Base-by-base conservation (phyloP, 139 green algal species). In the Chlorella ohadii region DNA sequence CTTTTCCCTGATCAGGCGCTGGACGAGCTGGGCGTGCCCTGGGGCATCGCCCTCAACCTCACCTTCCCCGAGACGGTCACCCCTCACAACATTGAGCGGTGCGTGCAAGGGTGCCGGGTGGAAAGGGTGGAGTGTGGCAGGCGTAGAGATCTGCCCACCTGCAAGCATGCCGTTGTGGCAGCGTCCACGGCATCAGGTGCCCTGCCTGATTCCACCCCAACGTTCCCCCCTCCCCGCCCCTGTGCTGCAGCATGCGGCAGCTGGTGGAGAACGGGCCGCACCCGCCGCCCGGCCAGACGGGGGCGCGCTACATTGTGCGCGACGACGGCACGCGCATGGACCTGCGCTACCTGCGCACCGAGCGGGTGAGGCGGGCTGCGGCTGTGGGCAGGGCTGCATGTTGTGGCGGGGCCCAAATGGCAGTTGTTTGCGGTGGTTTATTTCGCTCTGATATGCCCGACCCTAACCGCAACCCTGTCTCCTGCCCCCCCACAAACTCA, bases 1-100 rank as follows among this genome's bases (percentile, higher is more conserved):
- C n/a, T n/a, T n/a, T n/a, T 17, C 64, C 31, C 11, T 25, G 31
- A 19, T 22, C 67, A 75, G 68, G 94, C 94, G 70, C 96, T 99
- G 72, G 97, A 99, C 87, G 94, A 99, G 93, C 92, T 99, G 67
- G 97, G 97, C 55, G 97, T 99, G 75, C 97, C 97, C 22, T 98
- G 95, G 95, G 92, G 84, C 76, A 99, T 99, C 73, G 97, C 97
- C 34, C 93, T 98, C 39, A 99, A 99, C 90, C 92, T 99, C 64
- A 99, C 96, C 3, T 98, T 98, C 83, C 97, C 97, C 1, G 97
- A 99, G 90, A 96, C 89, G 0, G 97, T 99, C 59, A 98, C 94
- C 17, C 86, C 87, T 3, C 92, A 95, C 89, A 98, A 98, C 89
- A 92, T 91, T 15, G 91, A 94, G 34, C 82, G 83, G 92, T 94